phyloP scores from a whole-genome alignment of 441 rosid genomes.

The Mallotus repandus region DNA sequence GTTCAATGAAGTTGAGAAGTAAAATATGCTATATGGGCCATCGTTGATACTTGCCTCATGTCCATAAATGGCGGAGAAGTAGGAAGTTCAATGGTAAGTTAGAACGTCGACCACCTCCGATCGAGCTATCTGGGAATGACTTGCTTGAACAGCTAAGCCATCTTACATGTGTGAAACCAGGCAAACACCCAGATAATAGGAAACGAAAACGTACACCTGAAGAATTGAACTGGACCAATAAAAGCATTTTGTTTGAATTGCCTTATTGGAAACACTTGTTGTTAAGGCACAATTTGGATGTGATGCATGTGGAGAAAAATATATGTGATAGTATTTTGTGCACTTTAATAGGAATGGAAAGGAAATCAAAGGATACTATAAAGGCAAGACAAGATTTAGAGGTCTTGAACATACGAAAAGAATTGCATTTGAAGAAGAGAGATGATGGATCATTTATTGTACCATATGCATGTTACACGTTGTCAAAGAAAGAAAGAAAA shows the following conservation, averaged over 20 bases:
- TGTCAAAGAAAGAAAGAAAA: background rate
- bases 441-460: background rate
- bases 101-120: background rate
- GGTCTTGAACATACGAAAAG: background rate
- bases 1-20: background rate
- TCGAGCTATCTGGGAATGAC: background rate
- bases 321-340: constrained; percentile 12
- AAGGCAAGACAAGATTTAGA: background rate
- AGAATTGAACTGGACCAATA: background rate
- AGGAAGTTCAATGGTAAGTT: background rate
- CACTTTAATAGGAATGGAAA: background rate
- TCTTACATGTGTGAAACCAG: rapidly evolving
- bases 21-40: constrained; percentile 20
- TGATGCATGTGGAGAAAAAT: constrained; percentile 21
- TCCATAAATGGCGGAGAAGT: background rate
- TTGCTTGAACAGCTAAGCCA: background rate
- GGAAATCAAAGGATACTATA: constrained; percentile 15
- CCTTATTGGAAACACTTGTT: background rate
- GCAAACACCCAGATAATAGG: background rate
- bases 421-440: background rate
- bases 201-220: background rate
- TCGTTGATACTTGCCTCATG: background rate
- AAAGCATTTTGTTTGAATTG: constrained; percentile 5
- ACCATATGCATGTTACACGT: background rate
- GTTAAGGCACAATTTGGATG: constrained; percentile 17